A percentile compares a stretch with the other conserved stretches of the same genome.
These are phyloP conservation scores for Solanum dulcamara DNA, from an alignment of 257 asterid genomes.

Conservation along the genomic window DNA sequence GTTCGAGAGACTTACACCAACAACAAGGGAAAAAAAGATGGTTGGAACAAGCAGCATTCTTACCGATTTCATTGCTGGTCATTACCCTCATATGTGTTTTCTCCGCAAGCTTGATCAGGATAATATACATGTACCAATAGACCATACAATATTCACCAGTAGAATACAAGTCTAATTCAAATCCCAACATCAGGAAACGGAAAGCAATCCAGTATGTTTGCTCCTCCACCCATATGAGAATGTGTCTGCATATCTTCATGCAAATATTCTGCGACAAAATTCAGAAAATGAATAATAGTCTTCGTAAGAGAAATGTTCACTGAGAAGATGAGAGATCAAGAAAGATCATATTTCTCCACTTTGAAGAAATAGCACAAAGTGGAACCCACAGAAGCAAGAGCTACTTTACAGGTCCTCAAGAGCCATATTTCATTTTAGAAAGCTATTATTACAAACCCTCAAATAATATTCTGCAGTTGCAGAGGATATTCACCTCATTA, in stretches of 20 bases:
- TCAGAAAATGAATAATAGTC: neutral
- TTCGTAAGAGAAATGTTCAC: neutral
- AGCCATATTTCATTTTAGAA: neutral
- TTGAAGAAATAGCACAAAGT: neutral
- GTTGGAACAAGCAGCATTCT: slow-evolving; percentile 17
- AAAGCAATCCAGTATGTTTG: slow-evolving; percentile 94
- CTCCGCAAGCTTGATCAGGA: slow-evolving; percentile 92
- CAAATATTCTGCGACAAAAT: slow-evolving; percentile 36
- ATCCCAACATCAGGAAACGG: slow-evolving; percentile 85
- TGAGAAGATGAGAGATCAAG: neutral
- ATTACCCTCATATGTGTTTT: slow-evolving; percentile 67
- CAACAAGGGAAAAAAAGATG: neutral
- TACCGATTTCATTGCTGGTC: slow-evolving; percentile 58
- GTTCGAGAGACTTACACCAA: slow-evolving; percentile 3
- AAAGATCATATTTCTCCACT: neutral
- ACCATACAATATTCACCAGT: slow-evolving; percentile 97
- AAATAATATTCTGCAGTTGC: neutral
- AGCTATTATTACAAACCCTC: neutral
- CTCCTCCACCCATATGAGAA: slow-evolving; percentile 92
- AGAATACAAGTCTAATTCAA: slow-evolving; percentile 83
- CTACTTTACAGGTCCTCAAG: neutral
- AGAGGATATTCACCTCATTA: slow-evolving; percentile 54
- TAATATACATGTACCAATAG: slow-evolving; percentile 82
- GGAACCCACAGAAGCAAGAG: neutral
- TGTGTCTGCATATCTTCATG: slow-evolving; percentile 60